phyloP scores from a whole-genome alignment of 2,329 filamentous ascomycete genomes.

The Neoarthrinium moseri region DNA sequence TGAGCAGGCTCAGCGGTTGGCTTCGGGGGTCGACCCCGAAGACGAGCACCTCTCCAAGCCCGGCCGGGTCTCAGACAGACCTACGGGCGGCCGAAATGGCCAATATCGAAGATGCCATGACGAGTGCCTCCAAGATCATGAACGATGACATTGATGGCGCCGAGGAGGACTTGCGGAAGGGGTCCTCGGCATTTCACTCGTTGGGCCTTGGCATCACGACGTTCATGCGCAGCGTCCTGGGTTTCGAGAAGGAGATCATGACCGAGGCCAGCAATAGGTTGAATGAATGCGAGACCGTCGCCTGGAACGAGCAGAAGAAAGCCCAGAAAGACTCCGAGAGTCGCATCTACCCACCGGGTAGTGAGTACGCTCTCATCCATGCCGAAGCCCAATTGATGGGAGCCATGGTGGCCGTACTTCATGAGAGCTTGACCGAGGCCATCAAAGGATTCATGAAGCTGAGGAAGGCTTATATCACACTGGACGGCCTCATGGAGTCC shows the following conservation, averaged over 20 bases:
- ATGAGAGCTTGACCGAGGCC: constrained; percentile 88
- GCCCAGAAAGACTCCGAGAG: constrained; percentile 62
- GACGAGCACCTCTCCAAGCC: constrained; percentile 29
- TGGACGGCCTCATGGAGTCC: constrained; percentile 75
- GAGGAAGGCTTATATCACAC: constrained; percentile 79
- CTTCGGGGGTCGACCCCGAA: constrained; percentile 42
- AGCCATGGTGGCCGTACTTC: constrained; percentile 83
- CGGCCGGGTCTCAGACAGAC: constrained; percentile 28
- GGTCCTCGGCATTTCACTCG: constrained; percentile 83
- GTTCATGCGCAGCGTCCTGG: constrained; percentile 83
- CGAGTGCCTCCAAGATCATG: constrained; percentile 72
- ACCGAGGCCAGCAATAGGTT: constrained; percentile 73
- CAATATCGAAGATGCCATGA: constrained; percentile 60
- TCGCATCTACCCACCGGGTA: constrained; percentile 74
- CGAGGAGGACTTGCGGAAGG: constrained; percentile 68
- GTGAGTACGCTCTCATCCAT: constrained; percentile 81
- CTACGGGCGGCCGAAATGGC: constrained; percentile 44
- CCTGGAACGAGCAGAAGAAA: constrained; percentile 73
- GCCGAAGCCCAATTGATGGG: constrained; percentile 87
- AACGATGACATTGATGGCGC: constrained; percentile 88
- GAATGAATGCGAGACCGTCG: constrained; percentile 71
- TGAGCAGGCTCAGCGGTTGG: constrained; percentile 52
- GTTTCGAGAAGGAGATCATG: constrained; percentile 92
- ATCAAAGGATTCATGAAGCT: constrained; percentile 92
- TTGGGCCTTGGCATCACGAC: constrained; percentile 77